Evolutionary conservation across 1,284 basidiomycete genomes (phyloP).

Genomic region (Ustilago cynodontis): DNA sequence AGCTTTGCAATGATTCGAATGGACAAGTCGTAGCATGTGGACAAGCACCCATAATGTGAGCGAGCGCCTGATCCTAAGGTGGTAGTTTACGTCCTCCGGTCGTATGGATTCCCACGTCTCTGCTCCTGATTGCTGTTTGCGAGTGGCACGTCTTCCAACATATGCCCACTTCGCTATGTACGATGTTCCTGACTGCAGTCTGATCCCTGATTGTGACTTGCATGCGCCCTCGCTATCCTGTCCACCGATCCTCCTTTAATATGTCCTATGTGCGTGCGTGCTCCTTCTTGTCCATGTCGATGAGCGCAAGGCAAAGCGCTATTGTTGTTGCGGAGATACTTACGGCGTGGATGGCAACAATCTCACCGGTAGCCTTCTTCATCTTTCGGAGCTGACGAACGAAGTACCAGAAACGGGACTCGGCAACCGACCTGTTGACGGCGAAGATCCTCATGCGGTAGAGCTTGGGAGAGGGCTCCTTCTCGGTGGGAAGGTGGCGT

Average conservation of each 20-base stretch:
- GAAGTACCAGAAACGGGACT: slow-evolving; percentile 99
- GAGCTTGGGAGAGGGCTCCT: slow-evolving; percentile 92
- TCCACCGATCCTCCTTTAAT: background rate
- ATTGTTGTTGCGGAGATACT: slow-evolving; percentile 68
- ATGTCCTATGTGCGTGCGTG: background rate
- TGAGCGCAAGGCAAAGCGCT: background rate
- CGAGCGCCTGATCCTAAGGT: background rate
- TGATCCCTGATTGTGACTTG: background rate
- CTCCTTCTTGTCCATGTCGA: background rate
- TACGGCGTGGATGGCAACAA: slow-evolving; percentile 97
- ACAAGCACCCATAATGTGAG: background rate
- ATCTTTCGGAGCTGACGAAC: slow-evolving; percentile 88
- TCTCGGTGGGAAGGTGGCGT: slow-evolving; percentile 93
- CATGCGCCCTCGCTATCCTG: background rate
- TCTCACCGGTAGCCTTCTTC: slow-evolving; percentile 99
- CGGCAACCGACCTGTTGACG: slow-evolving; percentile 96
- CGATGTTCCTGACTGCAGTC: background rate
- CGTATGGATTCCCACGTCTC: background rate
- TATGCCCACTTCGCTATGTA: background rate
- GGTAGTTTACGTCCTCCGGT: background rate
- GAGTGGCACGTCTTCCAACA: too few relatives aligned
- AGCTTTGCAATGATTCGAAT: background rate
- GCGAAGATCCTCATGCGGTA: slow-evolving; percentile 99
- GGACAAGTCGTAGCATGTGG: background rate
- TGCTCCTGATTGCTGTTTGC: background rate